These are phyloP conservation scores for Epichloe uncinata DNA, from an alignment of 2,329 filamentous ascomycete species.

Conservation along the genomic window DNA sequence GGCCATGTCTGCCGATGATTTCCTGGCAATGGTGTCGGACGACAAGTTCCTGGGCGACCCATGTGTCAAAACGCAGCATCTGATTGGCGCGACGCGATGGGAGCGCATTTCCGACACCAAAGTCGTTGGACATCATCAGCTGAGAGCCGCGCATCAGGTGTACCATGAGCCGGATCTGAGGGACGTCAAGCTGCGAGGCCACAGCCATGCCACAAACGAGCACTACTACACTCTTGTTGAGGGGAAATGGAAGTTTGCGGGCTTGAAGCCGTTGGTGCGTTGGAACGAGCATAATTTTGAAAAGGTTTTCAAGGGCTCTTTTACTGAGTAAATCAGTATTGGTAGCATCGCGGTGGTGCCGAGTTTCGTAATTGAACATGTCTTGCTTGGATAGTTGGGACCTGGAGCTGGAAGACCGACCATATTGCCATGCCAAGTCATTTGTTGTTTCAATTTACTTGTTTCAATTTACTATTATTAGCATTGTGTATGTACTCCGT, in stretches of 20 bases:
- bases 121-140: conserved; percentile 40
- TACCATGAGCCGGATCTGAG: conserved; percentile 34
- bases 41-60: conserved; percentile 39
- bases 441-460: no score
- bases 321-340: no score
- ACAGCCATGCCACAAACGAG: conserved; percentile 39
- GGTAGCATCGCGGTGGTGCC: no score
- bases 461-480: no score
- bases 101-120: conserved; percentile 32
- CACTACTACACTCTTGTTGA: conserved; percentile 45
- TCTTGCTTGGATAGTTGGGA: no score
- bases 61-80: conserved; percentile 42
- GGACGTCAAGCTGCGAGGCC: conserved; percentile 39
- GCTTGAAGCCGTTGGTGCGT: conserved; percentile 36
- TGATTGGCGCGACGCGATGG: conserved; percentile 39
- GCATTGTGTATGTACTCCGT: no score
- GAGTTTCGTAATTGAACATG: no score
- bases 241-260: conserved; percentile 45
- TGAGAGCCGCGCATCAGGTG: conserved; percentile 43
- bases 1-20: conserved; percentile 40
- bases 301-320: background rate
- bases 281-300: conserved; percentile 32
- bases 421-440: no score
- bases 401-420: no score
- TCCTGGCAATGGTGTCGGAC: conserved; percentile 37